A percentile compares a stretch with the other conserved stretches of the same genome.
Conservation (phyloP, 176 grass and related monocot species). For the Zizania latifolia region DNA sequence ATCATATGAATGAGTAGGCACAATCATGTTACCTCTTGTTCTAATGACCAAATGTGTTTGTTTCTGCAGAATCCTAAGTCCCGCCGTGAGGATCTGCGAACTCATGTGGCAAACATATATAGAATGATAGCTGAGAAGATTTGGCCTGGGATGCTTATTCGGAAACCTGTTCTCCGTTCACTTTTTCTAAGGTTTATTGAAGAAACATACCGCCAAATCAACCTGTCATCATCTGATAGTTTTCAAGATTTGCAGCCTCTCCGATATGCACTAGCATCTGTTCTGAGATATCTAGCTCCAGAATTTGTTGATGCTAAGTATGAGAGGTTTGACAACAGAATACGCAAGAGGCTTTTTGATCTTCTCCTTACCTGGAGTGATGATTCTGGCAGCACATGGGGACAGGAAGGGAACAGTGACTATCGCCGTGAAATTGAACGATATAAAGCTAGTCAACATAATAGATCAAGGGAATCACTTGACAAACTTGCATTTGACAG, state of each 20-base stretch:
- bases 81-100: constrained; percentile 88
- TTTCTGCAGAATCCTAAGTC: constrained; percentile 74
- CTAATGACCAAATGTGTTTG: constrained; percentile 29
- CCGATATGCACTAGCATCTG: constrained; percentile 82
- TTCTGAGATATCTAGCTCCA: constrained; percentile 83
- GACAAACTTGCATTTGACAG: constrained; percentile 94
- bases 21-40: constrained; percentile 11
- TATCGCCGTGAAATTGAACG: constrained; percentile 89
- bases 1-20: constrained; percentile 7
- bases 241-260: constrained; percentile 89
- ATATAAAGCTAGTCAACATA: constrained; percentile 80
- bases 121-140: constrained; percentile 95
- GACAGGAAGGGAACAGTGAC: constrained; percentile 57
- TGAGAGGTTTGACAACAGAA: constrained; percentile 78
- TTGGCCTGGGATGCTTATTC: constrained; percentile 85
- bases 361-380: constrained; percentile 88
- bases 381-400: constrained; percentile 71
- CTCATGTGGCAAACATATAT: constrained; percentile 79
- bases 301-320: constrained; percentile 88
- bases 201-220: constrained; percentile 75
- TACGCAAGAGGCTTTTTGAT: constrained; percentile 82
- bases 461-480: constrained; percentile 86
- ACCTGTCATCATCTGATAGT: constrained; percentile 45
- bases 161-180: constrained; percentile 67
- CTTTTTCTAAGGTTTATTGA: constrained; percentile 89